Conservation (phyloP, 495 filamentous ascomycete genomes). For the Xylaria intraflava region DNA sequence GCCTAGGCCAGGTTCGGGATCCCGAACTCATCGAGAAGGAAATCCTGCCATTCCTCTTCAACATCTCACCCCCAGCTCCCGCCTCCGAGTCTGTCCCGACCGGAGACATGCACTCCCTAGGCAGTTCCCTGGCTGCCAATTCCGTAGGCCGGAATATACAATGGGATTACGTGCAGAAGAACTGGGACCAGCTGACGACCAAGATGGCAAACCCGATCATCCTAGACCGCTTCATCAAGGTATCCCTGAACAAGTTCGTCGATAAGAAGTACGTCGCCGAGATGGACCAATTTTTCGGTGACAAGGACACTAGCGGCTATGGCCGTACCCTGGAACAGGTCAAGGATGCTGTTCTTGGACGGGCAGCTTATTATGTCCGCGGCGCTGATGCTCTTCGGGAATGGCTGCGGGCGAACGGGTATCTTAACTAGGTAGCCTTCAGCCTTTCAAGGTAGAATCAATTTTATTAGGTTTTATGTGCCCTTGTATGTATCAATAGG, state of each 20-base stretch:
- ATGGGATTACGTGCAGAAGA: conserved; percentile 76
- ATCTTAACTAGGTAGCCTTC: conserved; percentile 34
- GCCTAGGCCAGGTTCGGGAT: conserved; percentile 69
- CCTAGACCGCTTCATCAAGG: conserved; percentile 76
- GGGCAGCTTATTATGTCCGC: conserved; percentile 68
- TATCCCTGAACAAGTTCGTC: conserved; percentile 69
- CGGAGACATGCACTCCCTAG: conserved; percentile 81
- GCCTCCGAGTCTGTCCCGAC: conserved; percentile 36
- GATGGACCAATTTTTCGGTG: conserved; percentile 75
- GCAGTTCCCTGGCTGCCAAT: conserved; percentile 64
- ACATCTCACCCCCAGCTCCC: conserved; percentile 53
- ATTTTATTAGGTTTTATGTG: too few species aligned
- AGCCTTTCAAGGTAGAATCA: too few species aligned
- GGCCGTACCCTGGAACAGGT: conserved; percentile 73
- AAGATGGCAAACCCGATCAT: conserved; percentile 77
- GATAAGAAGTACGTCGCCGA: conserved; percentile 62
- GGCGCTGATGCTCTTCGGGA: conserved; percentile 61
- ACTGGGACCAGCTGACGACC: conserved; percentile 63
- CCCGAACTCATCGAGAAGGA: conserved; percentile 60
- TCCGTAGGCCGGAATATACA: conserved; percentile 58
- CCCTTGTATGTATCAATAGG: too few species aligned
- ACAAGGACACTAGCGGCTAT: conserved; percentile 73
- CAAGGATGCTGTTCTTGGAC: conserved; percentile 69
- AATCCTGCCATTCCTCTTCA: conserved; percentile 74
- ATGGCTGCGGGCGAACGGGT: conserved; percentile 63